A percentile compares a stretch with the other conserved stretches of the same genome.
Evolutionary conservation across 2,329 filamentous ascomycete genomes (phyloP).

Genomic region (Hypoxylon sp.): DNA sequence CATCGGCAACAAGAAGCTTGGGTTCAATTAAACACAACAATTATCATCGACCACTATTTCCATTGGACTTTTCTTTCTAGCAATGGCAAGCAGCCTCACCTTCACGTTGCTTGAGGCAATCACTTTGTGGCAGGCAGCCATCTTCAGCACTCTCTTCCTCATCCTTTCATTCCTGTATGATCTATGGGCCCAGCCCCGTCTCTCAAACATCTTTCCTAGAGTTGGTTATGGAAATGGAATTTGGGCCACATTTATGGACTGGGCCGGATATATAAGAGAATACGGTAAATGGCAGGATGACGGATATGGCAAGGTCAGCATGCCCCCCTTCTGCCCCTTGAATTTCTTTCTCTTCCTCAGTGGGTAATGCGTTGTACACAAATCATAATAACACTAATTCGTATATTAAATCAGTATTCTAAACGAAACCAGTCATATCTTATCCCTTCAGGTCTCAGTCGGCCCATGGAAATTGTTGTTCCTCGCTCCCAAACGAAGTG

Average conservation of each 20-base stretch:
- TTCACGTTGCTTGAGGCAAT: neutral
- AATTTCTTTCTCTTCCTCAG: neutral
- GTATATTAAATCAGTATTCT: neutral
- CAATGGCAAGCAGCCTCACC: neutral
- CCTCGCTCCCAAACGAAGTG: conserved; percentile 1
- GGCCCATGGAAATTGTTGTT: neutral
- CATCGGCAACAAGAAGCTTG: neutral
- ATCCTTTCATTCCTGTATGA: neutral
- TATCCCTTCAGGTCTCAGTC: neutral
- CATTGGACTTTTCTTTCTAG: neutral
- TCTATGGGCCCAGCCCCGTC: conserved; percentile 1
- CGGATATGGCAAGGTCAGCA: neutral
- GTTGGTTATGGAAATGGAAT: neutral
- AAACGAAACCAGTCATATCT: neutral
- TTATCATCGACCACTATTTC: neutral
- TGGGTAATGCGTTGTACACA: neutral
- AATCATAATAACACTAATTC: neutral
- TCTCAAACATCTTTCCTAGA: neutral
- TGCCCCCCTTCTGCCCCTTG: neutral
- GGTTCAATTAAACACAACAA: neutral
- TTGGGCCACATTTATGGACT: neutral
- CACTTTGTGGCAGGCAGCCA: neutral
- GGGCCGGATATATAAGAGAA: neutral
- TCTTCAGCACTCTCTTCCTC: neutral
- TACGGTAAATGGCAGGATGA: conserved; percentile 1